Base-by-base conservation (phyloP, 805 yeast species). In the Wickerhamomyces tratensis region DNA sequence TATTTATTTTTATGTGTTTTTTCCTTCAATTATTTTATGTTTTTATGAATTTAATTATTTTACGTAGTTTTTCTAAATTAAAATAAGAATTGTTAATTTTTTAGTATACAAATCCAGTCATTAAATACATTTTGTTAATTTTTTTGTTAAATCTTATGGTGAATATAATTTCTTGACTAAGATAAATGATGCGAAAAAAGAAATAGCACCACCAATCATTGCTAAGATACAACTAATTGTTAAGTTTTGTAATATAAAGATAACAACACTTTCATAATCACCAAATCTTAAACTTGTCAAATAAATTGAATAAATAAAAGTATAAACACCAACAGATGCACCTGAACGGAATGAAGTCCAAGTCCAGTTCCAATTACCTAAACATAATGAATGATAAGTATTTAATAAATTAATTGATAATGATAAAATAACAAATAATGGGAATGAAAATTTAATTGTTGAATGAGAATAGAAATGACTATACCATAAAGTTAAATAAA, bases 321-420 rank as follows among this genome's bases (percentile, higher is more conserved):
- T 40, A 39, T 49, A 56, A 6, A 49, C 25, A 20, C 60, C 62
- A 15, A 56, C 44, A n/a, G 56, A 45, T 6, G 48, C 39, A 5
- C 62, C 62, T 42, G 50, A 49, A 9, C 49, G 31, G 47, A 58
- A 49, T 3, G 54, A 43, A 25, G 48, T 44, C 62, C 62, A 57
- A 7, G 49, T 51, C 63, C 63, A 59, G 37, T 50, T 53, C 61
- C 62, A 56, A 37, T 57, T 52, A 14, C 62, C 62, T 15, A 50
- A 46, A 27, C 53, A 41, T 11, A 58, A 40, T 11, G 52, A 45
- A 27, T 56, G 46, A 38, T 54, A 51, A 30, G 54, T 38, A 43
- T 54, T 52, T 37, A 58, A 31, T 2, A 45, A 43, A 7, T 51
- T 51, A 27, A 55, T 51, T 25, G 50, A 25, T 6, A 40, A 36